Percentiles rank a stretch among this genome's conserved stretches.
Evolutionary conservation across 2,329 filamentous ascomycete species (phyloP).

Genomic region (Xylaria digitata): DNA sequence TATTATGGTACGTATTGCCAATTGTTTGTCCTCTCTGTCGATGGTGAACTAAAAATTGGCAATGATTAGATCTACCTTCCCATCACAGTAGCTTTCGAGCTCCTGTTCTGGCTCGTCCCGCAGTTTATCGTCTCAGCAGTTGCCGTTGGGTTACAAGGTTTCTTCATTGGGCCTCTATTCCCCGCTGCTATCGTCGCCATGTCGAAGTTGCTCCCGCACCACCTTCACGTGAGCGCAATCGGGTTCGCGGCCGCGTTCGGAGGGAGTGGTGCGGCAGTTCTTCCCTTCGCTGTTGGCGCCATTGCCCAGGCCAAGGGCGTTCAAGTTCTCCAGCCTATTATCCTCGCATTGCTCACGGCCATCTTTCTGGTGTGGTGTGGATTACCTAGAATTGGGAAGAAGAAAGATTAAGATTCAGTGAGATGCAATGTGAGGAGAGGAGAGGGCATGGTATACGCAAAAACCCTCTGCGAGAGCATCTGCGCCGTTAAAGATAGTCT

Average conservation of each 20-base stretch:
- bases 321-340: conserved; percentile 66
- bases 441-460: not conserved
- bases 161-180: conserved; percentile 84
- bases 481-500: too few species aligned
- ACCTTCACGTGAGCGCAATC: conserved; percentile 81
- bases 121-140: conserved; percentile 80
- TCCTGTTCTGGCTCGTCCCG: conserved; percentile 85
- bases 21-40: not conserved
- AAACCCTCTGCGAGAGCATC: not conserved
- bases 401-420: conserved; percentile 50
- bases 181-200: conserved; percentile 77
- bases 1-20: conserved; percentile 55
- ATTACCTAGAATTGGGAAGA: conserved; percentile 57
- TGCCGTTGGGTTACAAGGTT: conserved; percentile 77
- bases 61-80: conserved; percentile 68
- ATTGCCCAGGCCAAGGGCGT: conserved; percentile 70
- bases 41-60: not conserved
- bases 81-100: conserved; percentile 71
- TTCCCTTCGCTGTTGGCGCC: conserved; percentile 74
- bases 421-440: not conserved
- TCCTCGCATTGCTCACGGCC: conserved; percentile 61
- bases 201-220: conserved; percentile 74
- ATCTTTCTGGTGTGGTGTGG: conserved; percentile 60
- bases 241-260: conserved; percentile 83
- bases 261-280: conserved; percentile 74